Conservation (phyloP, 148 eudicot species). For the Chenopodium suecicum region DNA sequence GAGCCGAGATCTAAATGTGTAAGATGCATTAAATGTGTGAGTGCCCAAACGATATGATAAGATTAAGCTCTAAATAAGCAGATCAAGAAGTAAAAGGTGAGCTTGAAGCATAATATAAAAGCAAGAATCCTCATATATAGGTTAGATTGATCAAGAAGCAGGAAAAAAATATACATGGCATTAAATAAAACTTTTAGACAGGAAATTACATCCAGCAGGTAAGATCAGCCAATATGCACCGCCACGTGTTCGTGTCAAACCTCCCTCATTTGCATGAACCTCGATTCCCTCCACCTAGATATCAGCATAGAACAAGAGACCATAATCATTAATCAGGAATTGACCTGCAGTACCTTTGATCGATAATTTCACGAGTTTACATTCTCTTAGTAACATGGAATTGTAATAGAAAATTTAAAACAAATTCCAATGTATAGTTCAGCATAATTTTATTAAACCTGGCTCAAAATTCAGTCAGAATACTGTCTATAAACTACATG, state of each 20-base stretch:
- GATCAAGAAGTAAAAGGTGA: background rate
- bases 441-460: background rate
- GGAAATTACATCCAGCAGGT: slow-evolving; percentile 84
- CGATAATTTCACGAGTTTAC: background rate
- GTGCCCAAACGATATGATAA: slow-evolving; percentile 1
- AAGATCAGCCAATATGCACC: slow-evolving; percentile 87
- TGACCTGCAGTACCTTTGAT: background rate
- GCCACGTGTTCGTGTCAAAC: slow-evolving; percentile 82
- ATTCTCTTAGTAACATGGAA: background rate
- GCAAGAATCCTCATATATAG: background rate
- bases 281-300: slow-evolving; percentile 83
- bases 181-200: background rate
- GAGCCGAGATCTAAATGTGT: slow-evolving; percentile 79
- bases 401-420: background rate
- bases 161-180: background rate
- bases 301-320: slow-evolving; percentile 9
- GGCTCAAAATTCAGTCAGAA: background rate
- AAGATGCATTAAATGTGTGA: slow-evolving; percentile 10
- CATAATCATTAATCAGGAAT: background rate
- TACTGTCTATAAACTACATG: background rate
- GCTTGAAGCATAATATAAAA: background rate
- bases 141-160: background rate
- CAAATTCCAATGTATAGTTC: background rate
- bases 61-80: background rate
- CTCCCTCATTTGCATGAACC: slow-evolving; percentile 94